Base-by-base conservation (phyloP, 352 stramenopile genomes). In the Pythium dissimile region DNA sequence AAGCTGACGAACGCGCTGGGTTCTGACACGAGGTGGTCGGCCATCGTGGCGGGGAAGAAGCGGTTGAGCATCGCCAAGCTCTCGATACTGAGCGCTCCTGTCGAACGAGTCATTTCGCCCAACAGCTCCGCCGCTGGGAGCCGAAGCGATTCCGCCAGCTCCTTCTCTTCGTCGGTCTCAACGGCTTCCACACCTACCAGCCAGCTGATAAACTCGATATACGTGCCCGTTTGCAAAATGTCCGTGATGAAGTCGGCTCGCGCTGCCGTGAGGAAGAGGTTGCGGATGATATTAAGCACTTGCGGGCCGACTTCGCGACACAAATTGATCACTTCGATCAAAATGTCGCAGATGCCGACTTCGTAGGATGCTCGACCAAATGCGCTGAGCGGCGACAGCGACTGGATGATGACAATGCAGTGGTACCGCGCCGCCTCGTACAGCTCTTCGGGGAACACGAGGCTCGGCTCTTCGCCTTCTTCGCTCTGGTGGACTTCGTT, bases 121-220 rank as follows among this genome's bases (percentile, higher is more conserved):
- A 95, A 64, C 49, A 95, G 63, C 41, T 88, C 66, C 5, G 80
- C 80, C 6, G 72, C 73, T 1, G 85, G 83, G 20, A 87, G 30
- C 28, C 77, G 77, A 49, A 95, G 63, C 5, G 58, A 56, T 27
- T 89, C 75, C 1, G 73, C 73, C 24, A 76, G 59, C 28, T 75
- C 61, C 23, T 86, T 84, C 13, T 88, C 76, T 51, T 86, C 72
- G 20, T 90, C 83, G 4, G 71, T 74, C 43, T 86, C 84, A 10
- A 75, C 75, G 44, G 84, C 67, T 20, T 87, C 75, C 5, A 89
- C 69, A 24, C 76, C 68, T 42, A 91, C 63, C 27, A 93, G 43
- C 78, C 80, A 91, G 3, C 75, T 72, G n/a, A 93, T 79, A 49
- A 91, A 89, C 52, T 93, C 83, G 42, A 93, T 61, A 41, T 89